These are phyloP conservation scores for Trametes pubescens DNA, from an alignment of 1,284 basidiomycete genomes.

Conservation along the genomic window DNA sequence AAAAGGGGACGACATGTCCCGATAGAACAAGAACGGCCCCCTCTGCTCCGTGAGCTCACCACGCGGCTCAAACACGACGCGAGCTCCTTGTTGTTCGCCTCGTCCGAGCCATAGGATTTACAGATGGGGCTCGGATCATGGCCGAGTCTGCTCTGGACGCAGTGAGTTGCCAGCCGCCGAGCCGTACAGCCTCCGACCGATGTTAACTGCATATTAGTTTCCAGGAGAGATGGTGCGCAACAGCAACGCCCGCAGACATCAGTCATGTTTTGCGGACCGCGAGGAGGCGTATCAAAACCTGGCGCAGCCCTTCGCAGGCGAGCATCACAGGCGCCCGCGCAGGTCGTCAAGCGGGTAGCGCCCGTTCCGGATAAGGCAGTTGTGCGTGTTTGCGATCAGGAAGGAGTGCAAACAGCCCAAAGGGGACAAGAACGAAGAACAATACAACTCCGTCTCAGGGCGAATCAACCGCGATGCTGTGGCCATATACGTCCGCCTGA, in stretches of 20 bases:
- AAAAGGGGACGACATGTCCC: too few species aligned
- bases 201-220: background rate
- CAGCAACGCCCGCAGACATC: slow-evolving; percentile 2
- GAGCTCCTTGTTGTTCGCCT: background rate
- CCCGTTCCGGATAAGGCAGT: slow-evolving; percentile 13
- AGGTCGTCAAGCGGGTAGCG: slow-evolving; percentile 14
- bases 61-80: background rate
- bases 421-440: slow-evolving; percentile 12
- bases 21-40: too few species aligned
- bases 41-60: too few species aligned
- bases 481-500: slow-evolving; percentile 5
- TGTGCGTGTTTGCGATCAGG: slow-evolving; percentile 14
- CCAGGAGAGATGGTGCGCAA: background rate
- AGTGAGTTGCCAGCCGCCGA: background rate
- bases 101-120: background rate
- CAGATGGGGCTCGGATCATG: background rate
- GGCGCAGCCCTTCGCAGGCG: background rate
- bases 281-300: slow-evolving; percentile 11
- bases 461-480: slow-evolving; percentile 17
- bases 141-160: background rate
- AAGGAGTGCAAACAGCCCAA: slow-evolving; percentile 17
- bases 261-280: background rate
- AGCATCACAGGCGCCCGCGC: background rate
- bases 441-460: slow-evolving; percentile 8
- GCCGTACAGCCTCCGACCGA: background rate